These are phyloP conservation scores for Mimosa pudica DNA, from an alignment of 306 rosid genomes.

Conservation along the genomic window DNA sequence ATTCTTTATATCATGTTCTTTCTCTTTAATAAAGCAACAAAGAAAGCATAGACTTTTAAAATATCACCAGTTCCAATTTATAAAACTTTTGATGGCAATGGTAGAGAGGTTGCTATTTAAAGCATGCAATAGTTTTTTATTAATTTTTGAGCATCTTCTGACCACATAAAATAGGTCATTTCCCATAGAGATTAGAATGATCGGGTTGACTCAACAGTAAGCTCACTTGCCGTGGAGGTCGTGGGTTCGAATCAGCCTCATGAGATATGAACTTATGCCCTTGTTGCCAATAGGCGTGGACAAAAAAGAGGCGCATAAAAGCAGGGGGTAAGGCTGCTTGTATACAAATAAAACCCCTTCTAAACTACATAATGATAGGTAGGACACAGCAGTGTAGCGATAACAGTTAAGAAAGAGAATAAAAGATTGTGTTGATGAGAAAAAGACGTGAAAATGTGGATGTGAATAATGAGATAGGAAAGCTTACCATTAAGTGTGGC, in stretches of 20 bases:
- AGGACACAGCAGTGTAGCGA: not conserved
- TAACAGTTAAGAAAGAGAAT: constrained; percentile 9
- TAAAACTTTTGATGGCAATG: not conserved
- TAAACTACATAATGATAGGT: constrained; percentile 4
- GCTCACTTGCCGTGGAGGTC: no score
- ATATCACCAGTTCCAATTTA: constrained; percentile 17
- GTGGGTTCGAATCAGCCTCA: no score
- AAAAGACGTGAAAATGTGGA: constrained; percentile 19
- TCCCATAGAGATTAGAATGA: not conserved
- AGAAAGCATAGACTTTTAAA: constrained; percentile 21
- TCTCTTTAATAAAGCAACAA: not conserved
- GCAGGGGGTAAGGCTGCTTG: no score
- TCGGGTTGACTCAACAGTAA: no score
- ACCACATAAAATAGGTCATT: constrained; percentile 11
- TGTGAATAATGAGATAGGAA: constrained; percentile 29
- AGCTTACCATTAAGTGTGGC: constrained; percentile 65
- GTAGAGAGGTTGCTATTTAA: not conserved
- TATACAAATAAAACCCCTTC: not conserved
- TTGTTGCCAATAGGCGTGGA: no score
- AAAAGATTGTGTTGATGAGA: not conserved
- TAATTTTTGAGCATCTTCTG: constrained; percentile 25
- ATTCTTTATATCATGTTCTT: constrained; percentile 7
- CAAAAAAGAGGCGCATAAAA: no score
- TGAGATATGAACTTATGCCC: no score
- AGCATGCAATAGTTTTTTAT: constrained; percentile 16